phyloP scores from a whole-genome alignment of 2,329 filamentous ascomycete species.

The Mycosphaerella sp. region DNA sequence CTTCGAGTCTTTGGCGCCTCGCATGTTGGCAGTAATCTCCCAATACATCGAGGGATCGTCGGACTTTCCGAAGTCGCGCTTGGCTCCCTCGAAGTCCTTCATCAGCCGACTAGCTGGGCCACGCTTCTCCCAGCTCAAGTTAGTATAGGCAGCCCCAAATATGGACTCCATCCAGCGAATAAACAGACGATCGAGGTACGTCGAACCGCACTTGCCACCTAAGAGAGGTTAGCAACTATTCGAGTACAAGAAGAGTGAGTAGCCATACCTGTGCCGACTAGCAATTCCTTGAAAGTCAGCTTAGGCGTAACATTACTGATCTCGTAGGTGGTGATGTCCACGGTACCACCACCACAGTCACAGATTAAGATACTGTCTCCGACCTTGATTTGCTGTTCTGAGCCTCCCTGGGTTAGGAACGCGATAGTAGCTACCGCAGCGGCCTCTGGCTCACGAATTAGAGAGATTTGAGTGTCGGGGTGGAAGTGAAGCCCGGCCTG shows the following conservation, averaged over 20 bases:
- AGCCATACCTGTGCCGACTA: constrained; percentile 10
- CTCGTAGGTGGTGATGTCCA: constrained; percentile 15
- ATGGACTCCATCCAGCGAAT: constrained; percentile 13
- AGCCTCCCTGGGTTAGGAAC: not conserved
- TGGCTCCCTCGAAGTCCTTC: constrained; percentile 13
- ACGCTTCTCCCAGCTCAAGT: constrained; percentile 5
- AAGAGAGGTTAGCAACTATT: no score
- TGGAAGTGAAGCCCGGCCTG: constrained; percentile 56
- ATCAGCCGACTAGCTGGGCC: constrained; percentile 13
- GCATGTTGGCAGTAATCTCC: constrained; percentile 3
- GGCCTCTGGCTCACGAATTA: constrained; percentile 72
- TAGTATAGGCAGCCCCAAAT: constrained; percentile 7
- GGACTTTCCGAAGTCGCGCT: constrained; percentile 10
- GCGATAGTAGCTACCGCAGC: constrained; percentile 51
- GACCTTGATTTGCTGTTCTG: not conserved
- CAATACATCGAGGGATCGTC: not conserved
- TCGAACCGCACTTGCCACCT: constrained; percentile 19
- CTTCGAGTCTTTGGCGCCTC: not conserved
- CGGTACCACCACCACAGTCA: constrained; percentile 17
- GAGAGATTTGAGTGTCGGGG: constrained; percentile 27
- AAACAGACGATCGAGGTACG: constrained; percentile 17
- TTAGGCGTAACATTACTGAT: constrained; percentile 5
- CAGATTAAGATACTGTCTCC: constrained; percentile 13
- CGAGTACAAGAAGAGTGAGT: no score
- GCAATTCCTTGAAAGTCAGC: constrained; percentile 11